Base-by-base conservation (phyloP, 2,329 filamentous ascomycete species). In the Microdochium nivale region DNA sequence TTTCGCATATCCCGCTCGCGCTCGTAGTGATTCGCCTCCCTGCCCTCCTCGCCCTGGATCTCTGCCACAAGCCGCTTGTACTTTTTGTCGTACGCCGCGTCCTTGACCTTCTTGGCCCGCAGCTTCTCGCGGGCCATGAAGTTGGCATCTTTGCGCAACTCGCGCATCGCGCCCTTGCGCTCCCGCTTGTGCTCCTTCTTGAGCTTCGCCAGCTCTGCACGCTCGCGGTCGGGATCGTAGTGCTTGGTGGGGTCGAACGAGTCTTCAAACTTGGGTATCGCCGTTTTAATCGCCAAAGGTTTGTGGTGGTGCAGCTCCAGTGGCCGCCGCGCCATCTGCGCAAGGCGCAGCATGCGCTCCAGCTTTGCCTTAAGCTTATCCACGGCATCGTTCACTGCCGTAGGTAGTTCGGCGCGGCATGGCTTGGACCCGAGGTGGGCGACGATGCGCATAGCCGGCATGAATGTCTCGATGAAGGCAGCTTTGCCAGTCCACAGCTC, bases 21-120 rank as follows among this genome's bases (percentile, higher is more conserved):
- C 71, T 95, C 91, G 78, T 97, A 97, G 48, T 79, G 81, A 70
- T 97, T 97, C 44, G 83, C 79, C 69, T 94, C 91, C 53, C 79
- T 76, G 1, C 92, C 92, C 69, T 96, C 94, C 72, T 96, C 87
- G 59, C 87, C 89, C 73, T 99, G 92, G 62, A 99, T 96, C 78
- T 96, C 91, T 10, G 91, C 88, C 60, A 97, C 83, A 54, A 99
- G 76, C 58, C 87, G 82, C 77, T 87, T 88, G 76, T 92, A 95
- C 79, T 97, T 97, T 77, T 88, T 88, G 77, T 97, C 92, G 76
- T 99, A 97, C 58, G 88, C 90, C 53, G 81, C 83, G 75, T 97
- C 94, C 73, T 83, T 86, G 73, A 88, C 88, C 79, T 91, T 96
- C 84, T 97, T 97, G 75, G 95, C 79, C 62, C 83, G 81, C 62